These are phyloP conservation scores for Tetratostichococcus sp. DNA, from an alignment of 139 green algal species.

Conservation along the genomic window DNA sequence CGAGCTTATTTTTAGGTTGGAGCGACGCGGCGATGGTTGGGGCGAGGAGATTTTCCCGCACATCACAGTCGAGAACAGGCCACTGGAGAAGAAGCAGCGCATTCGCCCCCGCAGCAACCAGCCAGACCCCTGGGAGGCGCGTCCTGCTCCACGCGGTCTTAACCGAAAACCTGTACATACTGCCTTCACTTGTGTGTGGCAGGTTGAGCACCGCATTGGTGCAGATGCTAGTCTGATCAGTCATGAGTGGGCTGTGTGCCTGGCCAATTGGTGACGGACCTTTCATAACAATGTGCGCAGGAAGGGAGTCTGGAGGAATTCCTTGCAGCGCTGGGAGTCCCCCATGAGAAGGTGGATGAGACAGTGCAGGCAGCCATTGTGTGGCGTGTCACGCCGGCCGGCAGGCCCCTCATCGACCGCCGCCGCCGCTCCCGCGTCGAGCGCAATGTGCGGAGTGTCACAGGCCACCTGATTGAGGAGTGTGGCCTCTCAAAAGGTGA, in stretches of 20 bases:
- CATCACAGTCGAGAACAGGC: constrained; percentile 38
- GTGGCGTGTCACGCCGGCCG: constrained; percentile 54
- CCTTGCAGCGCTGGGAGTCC: constrained; percentile 42
- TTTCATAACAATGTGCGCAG: too few relatives aligned
- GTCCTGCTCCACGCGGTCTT: background rate
- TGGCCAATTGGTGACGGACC: too few relatives aligned
- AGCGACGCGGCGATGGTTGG: constrained; percentile 52
- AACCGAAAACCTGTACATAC: background rate
- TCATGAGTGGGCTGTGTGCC: too few relatives aligned
- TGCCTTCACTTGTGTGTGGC: too few relatives aligned
- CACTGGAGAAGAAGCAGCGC: constrained; percentile 9
- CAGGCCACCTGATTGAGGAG: constrained; percentile 37
- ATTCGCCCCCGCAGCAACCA: constrained; percentile 6
- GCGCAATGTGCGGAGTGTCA: constrained; percentile 45
- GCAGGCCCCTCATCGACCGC: constrained; percentile 53
- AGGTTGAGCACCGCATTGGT: too few relatives aligned
- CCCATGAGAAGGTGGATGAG: constrained; percentile 28
- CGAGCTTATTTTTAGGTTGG: constrained; percentile 50
- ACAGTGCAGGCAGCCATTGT: constrained; percentile 40
- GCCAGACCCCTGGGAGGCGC: constrained; percentile 22
- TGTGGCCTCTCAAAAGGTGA: constrained; percentile 29
- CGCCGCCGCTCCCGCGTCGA: constrained; percentile 32
- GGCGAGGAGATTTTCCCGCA: constrained; percentile 54
- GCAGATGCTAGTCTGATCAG: too few relatives aligned
- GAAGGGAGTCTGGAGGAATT: constrained; percentile 44